phyloP scores from a whole-genome alignment of 768 basidiomycete species.

The Chlorophyllum brunneum region DNA sequence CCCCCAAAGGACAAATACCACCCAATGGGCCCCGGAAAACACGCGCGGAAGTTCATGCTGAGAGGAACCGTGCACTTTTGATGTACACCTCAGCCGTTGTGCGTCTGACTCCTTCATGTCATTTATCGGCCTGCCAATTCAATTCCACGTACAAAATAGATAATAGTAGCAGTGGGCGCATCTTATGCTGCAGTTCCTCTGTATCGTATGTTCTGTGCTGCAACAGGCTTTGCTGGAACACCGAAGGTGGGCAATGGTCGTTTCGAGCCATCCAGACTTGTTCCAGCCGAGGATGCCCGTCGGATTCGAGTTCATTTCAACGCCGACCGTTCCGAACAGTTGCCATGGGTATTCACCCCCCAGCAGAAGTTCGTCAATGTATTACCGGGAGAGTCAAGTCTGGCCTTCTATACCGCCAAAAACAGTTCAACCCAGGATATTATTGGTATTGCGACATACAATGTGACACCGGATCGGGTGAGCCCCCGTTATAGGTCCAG shows the following conservation, averaged over 20 bases:
- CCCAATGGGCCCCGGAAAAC: conserved; percentile 17
- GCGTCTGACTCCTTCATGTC: conserved; percentile 28
- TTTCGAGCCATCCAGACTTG: conserved; percentile 81
- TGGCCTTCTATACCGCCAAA: conserved; percentile 94
- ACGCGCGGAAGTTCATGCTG: conserved; percentile 41
- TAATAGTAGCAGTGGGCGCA: conserved; percentile 73
- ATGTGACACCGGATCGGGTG: conserved; percentile 96
- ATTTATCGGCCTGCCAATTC: neutral
- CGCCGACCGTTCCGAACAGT: conserved; percentile 81
- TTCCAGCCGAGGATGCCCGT: conserved; percentile 61
- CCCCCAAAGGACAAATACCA: conserved; percentile 1
- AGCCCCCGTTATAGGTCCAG: conserved; percentile 22
- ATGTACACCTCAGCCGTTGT: conserved; percentile 87
- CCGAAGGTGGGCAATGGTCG: conserved; percentile 85
- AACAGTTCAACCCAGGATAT: conserved; percentile 84
- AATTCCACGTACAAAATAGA: conserved; percentile 36
- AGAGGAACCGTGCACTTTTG: conserved; percentile 66
- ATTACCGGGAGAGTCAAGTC: conserved; percentile 90
- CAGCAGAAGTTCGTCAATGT: conserved; percentile 89
- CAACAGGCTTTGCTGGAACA: conserved; percentile 95
- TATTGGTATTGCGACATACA: conserved; percentile 98
- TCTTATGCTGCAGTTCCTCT: conserved; percentile 98
- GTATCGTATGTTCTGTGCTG: conserved; percentile 97
- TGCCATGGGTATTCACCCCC: conserved; percentile 93
- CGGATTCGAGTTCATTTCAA: conserved; percentile 96